Percentiles rank a stretch among this genome's conserved stretches.
Conservation (phyloP, 495 filamentous ascomycete species). For the Clavariopsis aquatica region DNA sequence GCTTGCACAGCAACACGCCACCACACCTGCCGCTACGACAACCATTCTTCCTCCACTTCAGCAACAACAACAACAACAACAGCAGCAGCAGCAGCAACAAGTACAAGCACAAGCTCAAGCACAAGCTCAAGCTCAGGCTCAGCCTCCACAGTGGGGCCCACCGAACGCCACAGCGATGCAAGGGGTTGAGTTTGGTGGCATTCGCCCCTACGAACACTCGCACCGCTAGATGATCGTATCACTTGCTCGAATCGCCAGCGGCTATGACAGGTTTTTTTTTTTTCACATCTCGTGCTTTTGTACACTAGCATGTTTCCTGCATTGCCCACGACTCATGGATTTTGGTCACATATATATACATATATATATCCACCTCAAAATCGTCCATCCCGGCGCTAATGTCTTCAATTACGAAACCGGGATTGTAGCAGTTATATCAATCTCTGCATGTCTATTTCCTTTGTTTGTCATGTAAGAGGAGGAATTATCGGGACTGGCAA, state of each 20-base stretch:
- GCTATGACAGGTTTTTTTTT: neutral
- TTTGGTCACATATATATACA: too few species aligned
- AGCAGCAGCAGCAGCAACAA: too few species aligned
- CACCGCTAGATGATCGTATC: constrained; percentile 32
- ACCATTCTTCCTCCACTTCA: constrained; percentile 33
- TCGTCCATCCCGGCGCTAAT: constrained; percentile 9
- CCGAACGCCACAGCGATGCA: constrained; percentile 32
- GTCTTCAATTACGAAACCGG: constrained; percentile 1
- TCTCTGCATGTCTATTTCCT: constrained; percentile 11
- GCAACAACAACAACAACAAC: too few species aligned
- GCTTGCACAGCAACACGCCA: constrained; percentile 32
- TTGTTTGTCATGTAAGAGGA: constrained; percentile 5
- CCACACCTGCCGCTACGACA: constrained; percentile 13
- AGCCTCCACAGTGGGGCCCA: constrained; percentile 19
- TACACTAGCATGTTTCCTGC: constrained; percentile 26
- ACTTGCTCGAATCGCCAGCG: neutral
- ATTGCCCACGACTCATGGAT: constrained; percentile 12
- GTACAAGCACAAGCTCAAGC: constrained; percentile 1
- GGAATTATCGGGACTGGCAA: neutral
- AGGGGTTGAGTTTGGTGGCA: constrained; percentile 35
- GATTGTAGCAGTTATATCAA: constrained; percentile 5
- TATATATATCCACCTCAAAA: constrained; percentile 15
- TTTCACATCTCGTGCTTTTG: constrained; percentile 3
- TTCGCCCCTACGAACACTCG: constrained; percentile 40
- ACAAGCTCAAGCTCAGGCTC: neutral